phyloP scores from a whole-genome alignment of 1,284 basidiomycete species.

The Ceraceosorus guamensis region DNA sequence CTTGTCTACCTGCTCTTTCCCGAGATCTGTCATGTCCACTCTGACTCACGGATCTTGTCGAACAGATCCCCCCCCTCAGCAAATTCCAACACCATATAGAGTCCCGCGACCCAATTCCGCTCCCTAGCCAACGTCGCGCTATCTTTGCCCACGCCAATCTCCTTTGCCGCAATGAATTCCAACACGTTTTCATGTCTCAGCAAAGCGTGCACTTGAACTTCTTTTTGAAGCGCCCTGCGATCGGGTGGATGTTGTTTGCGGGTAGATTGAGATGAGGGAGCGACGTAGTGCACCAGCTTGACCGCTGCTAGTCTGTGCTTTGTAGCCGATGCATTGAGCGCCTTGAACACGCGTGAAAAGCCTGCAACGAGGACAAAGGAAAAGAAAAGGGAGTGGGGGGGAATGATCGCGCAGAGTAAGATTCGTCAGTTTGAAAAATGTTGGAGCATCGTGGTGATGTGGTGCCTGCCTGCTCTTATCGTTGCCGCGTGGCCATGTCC shows the following conservation, averaged over 20 bases:
- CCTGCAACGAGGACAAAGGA: neutral
- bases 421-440: too few relatives aligned
- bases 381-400: neutral
- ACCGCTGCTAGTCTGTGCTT: slow-evolving; percentile 38
- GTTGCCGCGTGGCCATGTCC: neutral
- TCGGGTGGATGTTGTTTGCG: slow-evolving; percentile 35
- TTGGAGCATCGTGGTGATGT: too few relatives aligned
- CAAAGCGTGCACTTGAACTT: slow-evolving; percentile 80
- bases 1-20: neutral
- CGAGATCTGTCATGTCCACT: slow-evolving; percentile 19
- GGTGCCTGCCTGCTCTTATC: neutral
- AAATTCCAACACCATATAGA: slow-evolving; percentile 87
- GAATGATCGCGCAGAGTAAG: too few relatives aligned
- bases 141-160: slow-evolving; percentile 16
- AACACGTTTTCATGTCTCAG: slow-evolving; percentile 77
- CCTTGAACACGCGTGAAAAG: slow-evolving; percentile 40
- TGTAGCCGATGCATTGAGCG: slow-evolving; percentile 26
- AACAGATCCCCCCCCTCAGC: slow-evolving; percentile 92
- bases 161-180: slow-evolving; percentile 63
- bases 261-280: slow-evolving; percentile 22
- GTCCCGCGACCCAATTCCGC: slow-evolving; percentile 50
- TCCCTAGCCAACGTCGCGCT: too few relatives aligned
- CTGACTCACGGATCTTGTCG: slow-evolving; percentile 82
- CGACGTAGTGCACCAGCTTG: slow-evolving; percentile 45
- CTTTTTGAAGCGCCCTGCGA: slow-evolving; percentile 59